phyloP scores from a whole-genome alignment of 1,139 yeast genomes.

The Sugiyamaella sp. region DNA sequence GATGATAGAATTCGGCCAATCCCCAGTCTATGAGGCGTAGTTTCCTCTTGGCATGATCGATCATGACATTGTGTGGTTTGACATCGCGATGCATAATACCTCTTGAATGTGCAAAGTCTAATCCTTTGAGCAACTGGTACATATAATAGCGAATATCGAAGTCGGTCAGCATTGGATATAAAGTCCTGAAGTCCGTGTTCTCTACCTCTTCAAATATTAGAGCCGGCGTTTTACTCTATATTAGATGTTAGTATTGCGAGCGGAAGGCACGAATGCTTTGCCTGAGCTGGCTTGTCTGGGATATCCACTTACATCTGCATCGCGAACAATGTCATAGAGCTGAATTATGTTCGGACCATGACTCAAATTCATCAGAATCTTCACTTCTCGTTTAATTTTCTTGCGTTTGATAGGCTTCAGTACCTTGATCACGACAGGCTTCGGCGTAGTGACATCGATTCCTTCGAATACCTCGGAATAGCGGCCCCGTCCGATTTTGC shows the following conservation, averaged over 20 bases:
- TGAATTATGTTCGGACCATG: conserved; percentile 80
- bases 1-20: conserved; percentile 90
- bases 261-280: too few relatives aligned
- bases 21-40: conserved; percentile 95
- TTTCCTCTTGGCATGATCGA: conserved; percentile 69
- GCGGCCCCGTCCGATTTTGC: conserved; percentile 90
- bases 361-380: conserved; percentile 78
- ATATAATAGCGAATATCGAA: conserved; percentile 81
- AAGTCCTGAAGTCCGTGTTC: conserved; percentile 81
- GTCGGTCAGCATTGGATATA: conserved; percentile 81
- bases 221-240: conserved; percentile 80
- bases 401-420: conserved; percentile 91
- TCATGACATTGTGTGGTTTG: conserved; percentile 96
- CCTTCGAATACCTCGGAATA: conserved; percentile 91
- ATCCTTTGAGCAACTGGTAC: conserved; percentile 78
- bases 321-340: conserved; percentile 79
- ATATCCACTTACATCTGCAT: conserved; percentile 51
- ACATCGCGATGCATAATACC: conserved; percentile 98
- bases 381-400: conserved; percentile 89
- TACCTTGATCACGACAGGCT: conserved; percentile 71
- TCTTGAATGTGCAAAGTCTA: conserved; percentile 90
- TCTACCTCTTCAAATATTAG: conserved; percentile 83
- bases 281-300: not conserved
- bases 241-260: conserved; percentile 1
- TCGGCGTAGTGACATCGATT: conserved; percentile 46